phyloP scores from a whole-genome alignment of 2,329 filamentous ascomycete species.

The Diaporthe ilicicola region DNA sequence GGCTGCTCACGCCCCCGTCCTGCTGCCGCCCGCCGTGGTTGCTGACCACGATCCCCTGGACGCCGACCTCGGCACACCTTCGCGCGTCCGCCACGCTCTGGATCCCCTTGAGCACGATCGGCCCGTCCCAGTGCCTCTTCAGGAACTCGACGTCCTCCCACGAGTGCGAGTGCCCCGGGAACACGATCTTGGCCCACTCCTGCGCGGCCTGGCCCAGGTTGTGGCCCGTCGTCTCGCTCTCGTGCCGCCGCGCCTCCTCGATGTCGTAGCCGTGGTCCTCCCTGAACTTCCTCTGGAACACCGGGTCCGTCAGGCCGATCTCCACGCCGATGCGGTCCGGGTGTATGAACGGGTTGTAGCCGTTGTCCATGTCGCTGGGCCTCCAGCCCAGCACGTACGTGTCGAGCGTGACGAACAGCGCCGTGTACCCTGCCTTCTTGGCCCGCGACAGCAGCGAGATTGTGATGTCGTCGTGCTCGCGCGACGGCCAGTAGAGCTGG shows the following conservation, averaged over 20 bases:
- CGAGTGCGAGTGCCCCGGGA: constrained; percentile 63
- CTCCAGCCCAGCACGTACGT: constrained; percentile 65
- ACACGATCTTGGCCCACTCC: constrained; percentile 62
- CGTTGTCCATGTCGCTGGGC: constrained; percentile 45
- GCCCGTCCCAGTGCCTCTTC: constrained; percentile 62
- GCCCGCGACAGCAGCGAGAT: constrained; percentile 58
- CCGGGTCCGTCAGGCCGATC: constrained; percentile 30
- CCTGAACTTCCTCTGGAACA: constrained; percentile 17
- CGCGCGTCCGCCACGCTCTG: constrained; percentile 71
- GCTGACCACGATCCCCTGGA: constrained; percentile 73
- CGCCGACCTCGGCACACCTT: constrained; percentile 65
- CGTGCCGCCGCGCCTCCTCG: constrained; percentile 48
- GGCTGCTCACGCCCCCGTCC: constrained; percentile 29
- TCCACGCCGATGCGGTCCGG: constrained; percentile 31
- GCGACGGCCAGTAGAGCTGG: constrained; percentile 64
- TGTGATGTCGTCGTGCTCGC: constrained; percentile 62
- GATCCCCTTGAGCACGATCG: constrained; percentile 75
- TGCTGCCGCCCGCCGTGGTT: constrained; percentile 70
- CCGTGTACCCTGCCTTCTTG: constrained; percentile 55
- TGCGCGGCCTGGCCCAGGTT: constrained; percentile 64
- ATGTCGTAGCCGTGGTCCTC: constrained; percentile 27
- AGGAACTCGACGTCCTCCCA: constrained; percentile 76
- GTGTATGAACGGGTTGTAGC: constrained; percentile 29
- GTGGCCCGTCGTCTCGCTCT: constrained; percentile 56
- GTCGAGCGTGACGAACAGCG: constrained; percentile 67